phyloP scores from a whole-genome alignment of 495 filamentous ascomycete species.

The Neurospora sp. region DNA sequence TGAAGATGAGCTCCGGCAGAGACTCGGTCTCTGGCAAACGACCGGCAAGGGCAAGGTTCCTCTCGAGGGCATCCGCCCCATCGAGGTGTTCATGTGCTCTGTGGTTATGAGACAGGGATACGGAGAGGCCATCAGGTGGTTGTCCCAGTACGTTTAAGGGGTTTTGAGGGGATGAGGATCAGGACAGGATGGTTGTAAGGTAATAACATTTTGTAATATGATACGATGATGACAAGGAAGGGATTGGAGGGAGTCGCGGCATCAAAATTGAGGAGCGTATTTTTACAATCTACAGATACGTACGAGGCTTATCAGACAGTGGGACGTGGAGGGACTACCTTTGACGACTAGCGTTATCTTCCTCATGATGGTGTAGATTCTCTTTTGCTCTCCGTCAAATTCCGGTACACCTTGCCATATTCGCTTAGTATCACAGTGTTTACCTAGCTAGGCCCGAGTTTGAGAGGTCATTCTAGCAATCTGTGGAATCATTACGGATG shows the following conservation, averaged over 20 bases:
- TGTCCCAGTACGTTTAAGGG: slow-evolving; percentile 66
- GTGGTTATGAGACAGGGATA: slow-evolving; percentile 96
- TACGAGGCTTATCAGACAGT: background rate
- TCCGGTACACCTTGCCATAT: background rate
- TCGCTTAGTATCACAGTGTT: background rate
- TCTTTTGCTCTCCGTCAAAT: background rate
- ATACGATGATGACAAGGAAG: background rate
- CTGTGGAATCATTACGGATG: background rate
- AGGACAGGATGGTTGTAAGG: background rate
- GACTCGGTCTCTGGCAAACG: slow-evolving; percentile 88
- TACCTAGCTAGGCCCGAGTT: background rate
- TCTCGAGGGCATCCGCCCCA: slow-evolving; percentile 86
- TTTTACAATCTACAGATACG: background rate
- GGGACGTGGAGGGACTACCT: background rate
- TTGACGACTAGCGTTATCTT: background rate
- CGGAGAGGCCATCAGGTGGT: slow-evolving; percentile 70
- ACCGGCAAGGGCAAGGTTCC: slow-evolving; percentile 97
- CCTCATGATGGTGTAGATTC: background rate
- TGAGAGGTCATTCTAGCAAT: background rate
- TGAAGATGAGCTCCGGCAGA: slow-evolving; percentile 87
- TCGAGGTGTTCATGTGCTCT: slow-evolving; percentile 98
- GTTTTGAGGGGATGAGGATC: background rate
- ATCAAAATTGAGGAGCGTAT: background rate
- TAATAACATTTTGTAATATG: background rate
- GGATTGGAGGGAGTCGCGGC: background rate